phyloP scores from a whole-genome alignment of 441 rosid species.

The Syzygium malaccense region DNA sequence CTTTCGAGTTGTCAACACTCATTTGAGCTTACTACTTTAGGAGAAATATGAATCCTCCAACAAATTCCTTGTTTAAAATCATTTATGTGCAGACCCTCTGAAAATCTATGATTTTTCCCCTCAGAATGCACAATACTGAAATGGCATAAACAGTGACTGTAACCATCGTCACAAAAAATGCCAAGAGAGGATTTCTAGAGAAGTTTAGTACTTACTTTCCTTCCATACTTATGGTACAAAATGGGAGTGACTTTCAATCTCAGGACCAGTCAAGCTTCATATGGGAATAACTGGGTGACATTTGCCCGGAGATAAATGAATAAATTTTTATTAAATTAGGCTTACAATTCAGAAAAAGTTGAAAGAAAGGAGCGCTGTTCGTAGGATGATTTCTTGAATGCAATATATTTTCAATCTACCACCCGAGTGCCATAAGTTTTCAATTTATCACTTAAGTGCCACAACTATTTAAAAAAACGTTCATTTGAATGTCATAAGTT shows the following conservation, averaged over 20 bases:
- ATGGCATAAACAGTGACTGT: not conserved
- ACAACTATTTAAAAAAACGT: not conserved
- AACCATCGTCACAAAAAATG: not conserved
- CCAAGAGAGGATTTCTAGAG: not conserved
- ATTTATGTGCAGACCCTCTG: not conserved
- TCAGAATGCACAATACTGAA: not conserved
- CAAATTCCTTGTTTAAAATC: not conserved
- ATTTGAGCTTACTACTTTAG: not conserved
- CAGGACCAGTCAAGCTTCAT: not conserved
- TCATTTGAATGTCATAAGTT: not conserved
- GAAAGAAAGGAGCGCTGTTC: not conserved
- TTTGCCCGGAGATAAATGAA: not conserved
- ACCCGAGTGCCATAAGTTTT: not conserved
- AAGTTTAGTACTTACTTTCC: not conserved
- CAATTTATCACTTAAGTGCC: not conserved
- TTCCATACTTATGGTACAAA: not conserved
- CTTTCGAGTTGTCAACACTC: not conserved
- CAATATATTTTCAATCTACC: not conserved
- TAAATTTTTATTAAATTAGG: not conserved
- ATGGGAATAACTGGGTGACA: not conserved
- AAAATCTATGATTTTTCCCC: not conserved
- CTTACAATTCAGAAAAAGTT: not conserved
- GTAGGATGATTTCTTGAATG: not conserved
- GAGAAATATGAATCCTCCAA: not conserved
- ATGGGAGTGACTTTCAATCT: not conserved